Percentiles rank a stretch among this genome's conserved stretches.
These are phyloP conservation scores for Naganishia cerealis DNA, from an alignment of 1,284 basidiomycete genomes.

Conservation along the genomic window DNA sequence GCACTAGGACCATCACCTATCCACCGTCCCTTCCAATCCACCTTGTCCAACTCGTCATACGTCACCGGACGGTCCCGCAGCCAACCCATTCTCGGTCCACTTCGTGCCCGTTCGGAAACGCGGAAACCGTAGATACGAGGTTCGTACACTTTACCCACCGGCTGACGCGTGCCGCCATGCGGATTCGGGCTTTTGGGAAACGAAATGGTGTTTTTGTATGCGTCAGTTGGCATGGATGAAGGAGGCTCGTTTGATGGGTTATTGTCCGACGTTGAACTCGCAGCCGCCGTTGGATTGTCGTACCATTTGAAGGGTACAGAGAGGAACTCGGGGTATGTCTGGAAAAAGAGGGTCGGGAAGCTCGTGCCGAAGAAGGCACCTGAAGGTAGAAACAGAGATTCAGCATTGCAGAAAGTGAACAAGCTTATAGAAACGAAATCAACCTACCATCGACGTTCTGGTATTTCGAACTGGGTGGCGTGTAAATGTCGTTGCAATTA, in stretches of 20 bases:
- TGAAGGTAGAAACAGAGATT: slow-evolving; percentile 47
- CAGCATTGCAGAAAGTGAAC: slow-evolving; percentile 3
- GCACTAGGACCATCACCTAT: slow-evolving; percentile 39
- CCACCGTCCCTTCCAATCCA: slow-evolving; percentile 84
- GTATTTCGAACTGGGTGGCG: slow-evolving; percentile 91
- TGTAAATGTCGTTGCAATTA: slow-evolving; percentile 96
- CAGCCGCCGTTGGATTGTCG: slow-evolving; percentile 36
- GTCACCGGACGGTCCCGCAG: slow-evolving; percentile 78
- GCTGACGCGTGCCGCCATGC: slow-evolving; percentile 26
- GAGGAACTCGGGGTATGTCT: slow-evolving; percentile 87
- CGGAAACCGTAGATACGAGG: slow-evolving; percentile 85
- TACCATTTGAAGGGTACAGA: slow-evolving; percentile 72
- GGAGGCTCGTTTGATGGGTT: slow-evolving; percentile 8
- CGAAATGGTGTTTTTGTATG: neutral
- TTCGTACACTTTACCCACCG: slow-evolving; percentile 66
- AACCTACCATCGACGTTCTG: slow-evolving; percentile 88
- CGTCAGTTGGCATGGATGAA: slow-evolving; percentile 5
- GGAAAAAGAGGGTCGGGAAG: slow-evolving; percentile 95
- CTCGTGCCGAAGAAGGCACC: slow-evolving; percentile 99
- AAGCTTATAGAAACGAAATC: neutral
- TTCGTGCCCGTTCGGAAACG: slow-evolving; percentile 65
- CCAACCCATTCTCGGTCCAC: slow-evolving; percentile 96
- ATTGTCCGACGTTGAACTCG: slow-evolving; percentile 9
- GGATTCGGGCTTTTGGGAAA: slow-evolving; percentile 67
- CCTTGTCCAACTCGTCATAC: slow-evolving; percentile 74